phyloP scores from a whole-genome alignment of 2,329 filamentous ascomycete genomes.

The Sporothrix protearum region DNA sequence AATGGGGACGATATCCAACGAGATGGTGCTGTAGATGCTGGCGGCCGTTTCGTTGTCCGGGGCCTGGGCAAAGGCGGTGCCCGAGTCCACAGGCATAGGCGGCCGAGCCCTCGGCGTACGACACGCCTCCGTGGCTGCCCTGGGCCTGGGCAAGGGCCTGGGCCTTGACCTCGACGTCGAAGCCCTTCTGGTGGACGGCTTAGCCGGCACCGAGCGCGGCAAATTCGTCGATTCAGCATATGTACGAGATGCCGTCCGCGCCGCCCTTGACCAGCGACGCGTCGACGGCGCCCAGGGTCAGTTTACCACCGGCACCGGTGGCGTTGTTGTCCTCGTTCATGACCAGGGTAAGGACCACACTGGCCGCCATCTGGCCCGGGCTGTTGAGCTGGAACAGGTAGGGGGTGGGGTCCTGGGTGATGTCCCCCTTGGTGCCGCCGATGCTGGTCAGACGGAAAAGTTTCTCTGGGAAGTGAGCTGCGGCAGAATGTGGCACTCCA shows the following conservation, averaged over 20 bases:
- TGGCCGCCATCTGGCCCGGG: slow-evolving; percentile 28
- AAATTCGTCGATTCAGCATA: slow-evolving; percentile 30
- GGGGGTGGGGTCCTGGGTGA: slow-evolving; percentile 18
- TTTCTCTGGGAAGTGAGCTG: background rate
- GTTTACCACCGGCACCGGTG: slow-evolving; percentile 28
- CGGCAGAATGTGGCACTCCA: background rate
- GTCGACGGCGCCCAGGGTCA: slow-evolving; percentile 35
- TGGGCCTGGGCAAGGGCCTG: too few species aligned
- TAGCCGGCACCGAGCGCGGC: slow-evolving; percentile 31
- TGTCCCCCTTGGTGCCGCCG: background rate
- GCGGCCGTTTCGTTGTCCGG: slow-evolving; percentile 32
- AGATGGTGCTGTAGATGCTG: slow-evolving; percentile 34
- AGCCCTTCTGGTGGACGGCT: background rate
- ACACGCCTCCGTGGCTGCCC: background rate
- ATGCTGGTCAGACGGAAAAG: background rate
- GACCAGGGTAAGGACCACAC: slow-evolving; percentile 33
- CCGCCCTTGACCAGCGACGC: slow-evolving; percentile 30
- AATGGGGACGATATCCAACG: slow-evolving; percentile 33
- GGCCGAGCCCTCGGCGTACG: background rate
- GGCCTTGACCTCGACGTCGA: background rate
- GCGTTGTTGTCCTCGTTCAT: slow-evolving; percentile 28
- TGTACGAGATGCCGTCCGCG: slow-evolving; percentile 19
- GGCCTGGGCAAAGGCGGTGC: slow-evolving; percentile 34
- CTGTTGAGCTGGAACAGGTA: slow-evolving; percentile 33
- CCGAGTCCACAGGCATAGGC: slow-evolving; percentile 31